A percentile compares a stretch with the other conserved stretches of the same genome.
Evolutionary conservation across 768 basidiomycete genomes (phyloP).

Genomic region (Antrodiella citrinella): DNA sequence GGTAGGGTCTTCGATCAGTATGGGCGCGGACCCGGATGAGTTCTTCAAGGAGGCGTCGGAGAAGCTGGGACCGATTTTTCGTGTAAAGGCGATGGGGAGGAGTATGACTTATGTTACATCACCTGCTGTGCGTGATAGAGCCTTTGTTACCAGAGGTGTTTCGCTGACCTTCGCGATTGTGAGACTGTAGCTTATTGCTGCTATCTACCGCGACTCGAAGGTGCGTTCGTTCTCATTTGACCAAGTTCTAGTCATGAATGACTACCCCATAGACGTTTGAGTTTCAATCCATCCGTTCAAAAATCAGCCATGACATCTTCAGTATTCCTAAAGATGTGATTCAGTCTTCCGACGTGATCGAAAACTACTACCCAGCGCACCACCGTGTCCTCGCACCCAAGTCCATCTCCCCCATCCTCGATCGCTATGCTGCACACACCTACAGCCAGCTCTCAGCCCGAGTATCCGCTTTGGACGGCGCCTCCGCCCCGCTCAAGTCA

Average conservation of each 20-base stretch:
- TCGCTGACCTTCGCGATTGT: not conserved
- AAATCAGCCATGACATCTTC: conserved; percentile 14
- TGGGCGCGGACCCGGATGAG: conserved; percentile 15
- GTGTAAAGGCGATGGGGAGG: conserved; percentile 12
- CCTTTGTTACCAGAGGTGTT: not conserved
- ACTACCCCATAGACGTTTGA: conserved; percentile 10
- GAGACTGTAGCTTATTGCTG: conserved; percentile 9
- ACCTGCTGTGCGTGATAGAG: conserved; percentile 9
- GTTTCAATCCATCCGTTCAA: conserved; percentile 8
- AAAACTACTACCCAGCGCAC: conserved; percentile 8
- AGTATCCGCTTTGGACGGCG: conserved; percentile 3
- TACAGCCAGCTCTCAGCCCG: conserved; percentile 5
- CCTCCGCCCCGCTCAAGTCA: conserved; percentile 1
- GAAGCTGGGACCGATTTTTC: conserved; percentile 14
- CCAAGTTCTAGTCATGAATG: too few relatives aligned
- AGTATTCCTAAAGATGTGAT: not conserved
- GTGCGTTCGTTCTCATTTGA: conserved; percentile 1
- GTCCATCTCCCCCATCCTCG: conserved; percentile 7
- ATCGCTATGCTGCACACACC: conserved; percentile 5
- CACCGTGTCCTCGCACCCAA: conserved; percentile 11
- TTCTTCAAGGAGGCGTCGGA: conserved; percentile 14
- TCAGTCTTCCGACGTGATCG: conserved; percentile 4
- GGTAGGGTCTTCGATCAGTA: conserved; percentile 13
- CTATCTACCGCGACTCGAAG: conserved; percentile 14
- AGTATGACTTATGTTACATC: conserved; percentile 17